Evolutionary conservation across 2,329 filamentous ascomycete genomes (phyloP), one percentile per base, ranked within the genome.

Genomic region (Cladophialophora exuberans): DNA sequence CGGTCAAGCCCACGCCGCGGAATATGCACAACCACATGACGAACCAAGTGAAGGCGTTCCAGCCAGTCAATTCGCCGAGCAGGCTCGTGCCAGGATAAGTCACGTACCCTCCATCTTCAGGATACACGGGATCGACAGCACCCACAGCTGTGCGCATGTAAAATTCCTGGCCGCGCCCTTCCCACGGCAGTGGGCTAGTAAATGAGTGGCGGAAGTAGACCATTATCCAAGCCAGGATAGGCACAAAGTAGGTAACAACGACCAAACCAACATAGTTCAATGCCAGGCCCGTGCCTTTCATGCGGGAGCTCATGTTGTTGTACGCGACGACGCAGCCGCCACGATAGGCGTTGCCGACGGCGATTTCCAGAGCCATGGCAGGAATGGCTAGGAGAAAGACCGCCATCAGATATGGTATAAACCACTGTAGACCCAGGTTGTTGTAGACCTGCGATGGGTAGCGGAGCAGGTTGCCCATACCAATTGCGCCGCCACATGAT

Each of bases 401-500:
- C 4, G 79, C 78, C 52, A 83, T 69, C 3, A 83, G 64, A 57
- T 83, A 84, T 0, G 81, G 81, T 15, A 83, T 77, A 65, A 82
- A 84, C 81, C 81, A 84, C 62, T 83, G 81, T 4, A 83, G 70
- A 2, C 81, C 81, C 52, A 81, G 75, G 65, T 83, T 83, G 69
- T 83, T 83, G 74, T 81, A 84, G 2, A 83, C 75, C 33, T 81
- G 77, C 0, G 79, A 83, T 2, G 81, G 81, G 56, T 82, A 83
- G 11, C 80, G 73, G 18, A 83, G 72, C 15, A 83, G 70, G 64
- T 83, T 83, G 18, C 79, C 80, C 70, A 80, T 78, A 44, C 80
- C 80, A 1, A 77, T 79, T 57, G 76, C 79, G 39, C 80, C 80
- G 28, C 80, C 79, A 78, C 82, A 81, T 6, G 79, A 74, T 15